A percentile compares a stretch with the other conserved stretches of the same genome.
Conservation (phyloP, 768 basidiomycete genomes). For the Termitomyces sp. region DNA sequence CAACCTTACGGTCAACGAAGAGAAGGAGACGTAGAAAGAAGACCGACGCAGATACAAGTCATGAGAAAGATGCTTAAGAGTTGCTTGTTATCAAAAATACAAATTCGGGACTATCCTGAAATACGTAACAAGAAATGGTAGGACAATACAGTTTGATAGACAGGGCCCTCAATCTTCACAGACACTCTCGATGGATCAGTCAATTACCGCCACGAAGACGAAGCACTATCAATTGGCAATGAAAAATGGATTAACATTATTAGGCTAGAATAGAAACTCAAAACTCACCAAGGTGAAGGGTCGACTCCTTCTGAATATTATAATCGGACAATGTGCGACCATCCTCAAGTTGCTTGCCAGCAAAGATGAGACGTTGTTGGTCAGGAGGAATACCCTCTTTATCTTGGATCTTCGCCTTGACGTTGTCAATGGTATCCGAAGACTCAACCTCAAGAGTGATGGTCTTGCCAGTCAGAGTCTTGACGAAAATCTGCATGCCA, state of each 20-base stretch:
- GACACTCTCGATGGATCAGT: background rate
- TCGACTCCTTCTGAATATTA: conserved; percentile 81
- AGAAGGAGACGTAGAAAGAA: conserved; percentile 25
- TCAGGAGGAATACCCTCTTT: conserved; percentile 84
- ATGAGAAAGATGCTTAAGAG: background rate
- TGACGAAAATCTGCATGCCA: conserved; percentile 90
- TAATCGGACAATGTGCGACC: conserved; percentile 86
- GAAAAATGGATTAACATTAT: background rate
- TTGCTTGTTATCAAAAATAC: background rate
- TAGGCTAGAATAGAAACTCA: background rate
- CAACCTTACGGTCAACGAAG: conserved; percentile 2
- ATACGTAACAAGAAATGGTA: too few species aligned
- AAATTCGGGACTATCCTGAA: background rate
- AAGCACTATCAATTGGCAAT: conserved; percentile 40
- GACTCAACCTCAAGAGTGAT: conserved; percentile 94
- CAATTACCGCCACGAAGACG: conserved; percentile 78
- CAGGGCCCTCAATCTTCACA: background rate
- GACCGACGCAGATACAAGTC: background rate
- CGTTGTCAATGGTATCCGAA: conserved; percentile 90
- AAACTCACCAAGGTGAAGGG: conserved; percentile 51
- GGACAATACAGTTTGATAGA: too few species aligned
- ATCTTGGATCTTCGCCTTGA: conserved; percentile 79
- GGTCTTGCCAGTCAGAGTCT: conserved; percentile 87
- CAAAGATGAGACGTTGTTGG: conserved; percentile 89
- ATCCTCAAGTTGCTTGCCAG: conserved; percentile 93